A percentile compares a stretch with the other conserved stretches of the same genome.
Conservation (phyloP, 148 eudicot genomes). For the Heliosperma pusillum region DNA sequence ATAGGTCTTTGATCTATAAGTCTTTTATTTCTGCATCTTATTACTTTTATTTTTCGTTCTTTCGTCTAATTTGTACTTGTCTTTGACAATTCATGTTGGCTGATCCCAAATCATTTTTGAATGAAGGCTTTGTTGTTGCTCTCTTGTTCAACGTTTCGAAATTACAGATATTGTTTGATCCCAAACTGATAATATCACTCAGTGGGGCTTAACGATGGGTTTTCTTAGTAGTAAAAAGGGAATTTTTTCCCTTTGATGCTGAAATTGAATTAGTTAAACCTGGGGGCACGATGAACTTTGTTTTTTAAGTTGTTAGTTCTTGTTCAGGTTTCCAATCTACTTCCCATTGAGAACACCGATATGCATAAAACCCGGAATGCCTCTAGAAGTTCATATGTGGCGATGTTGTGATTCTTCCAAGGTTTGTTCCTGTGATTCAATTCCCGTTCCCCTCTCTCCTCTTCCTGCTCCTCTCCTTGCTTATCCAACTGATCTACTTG, state of each 20-base stretch:
- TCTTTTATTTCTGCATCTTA: neutral
- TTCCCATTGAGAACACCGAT: conserved; percentile 80
- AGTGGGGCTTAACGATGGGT: neutral
- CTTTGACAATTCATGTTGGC: neutral
- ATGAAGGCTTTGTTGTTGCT: too few relatives aligned
- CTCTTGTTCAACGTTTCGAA: neutral
- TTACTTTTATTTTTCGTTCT: neutral
- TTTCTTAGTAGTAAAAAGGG: too few relatives aligned
- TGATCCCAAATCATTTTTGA: neutral
- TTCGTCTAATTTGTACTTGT: neutral
- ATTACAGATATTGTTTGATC: too few relatives aligned
- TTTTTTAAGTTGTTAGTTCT: conserved; percentile 13
- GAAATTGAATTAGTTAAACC: neutral
- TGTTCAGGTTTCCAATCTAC: conserved; percentile 85
- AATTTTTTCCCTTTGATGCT: neutral
- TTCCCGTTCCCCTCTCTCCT: neutral
- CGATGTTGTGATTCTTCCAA: conserved; percentile 82
- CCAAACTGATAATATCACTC: too few relatives aligned
- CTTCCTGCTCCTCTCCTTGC: neutral
- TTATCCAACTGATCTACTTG: conserved; percentile 1
- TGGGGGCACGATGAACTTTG: neutral
- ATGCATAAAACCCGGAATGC: conserved; percentile 48
- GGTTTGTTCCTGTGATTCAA: conserved; percentile 33
- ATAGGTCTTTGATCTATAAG: neutral
- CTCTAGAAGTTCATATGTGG: conserved; percentile 81